Evolutionary conservation across 2,329 filamentous ascomycete species (phyloP).

Genomic region (Alternaria sp.): DNA sequence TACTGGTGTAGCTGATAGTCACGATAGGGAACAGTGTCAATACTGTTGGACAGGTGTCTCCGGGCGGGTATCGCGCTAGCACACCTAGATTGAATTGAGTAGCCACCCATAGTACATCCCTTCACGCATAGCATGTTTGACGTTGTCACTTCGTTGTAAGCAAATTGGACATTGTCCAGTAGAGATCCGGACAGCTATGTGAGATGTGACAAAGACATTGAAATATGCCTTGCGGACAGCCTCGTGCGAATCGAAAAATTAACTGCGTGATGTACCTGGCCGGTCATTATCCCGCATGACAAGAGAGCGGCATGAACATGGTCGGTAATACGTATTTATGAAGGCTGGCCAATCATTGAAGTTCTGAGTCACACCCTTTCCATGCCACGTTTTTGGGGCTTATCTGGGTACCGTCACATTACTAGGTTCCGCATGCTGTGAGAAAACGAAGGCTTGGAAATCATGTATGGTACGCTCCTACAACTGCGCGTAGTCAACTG

Average conservation of each 20-base stretch:
- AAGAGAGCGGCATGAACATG: background rate
- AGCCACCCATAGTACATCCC: background rate
- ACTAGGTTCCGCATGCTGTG: background rate
- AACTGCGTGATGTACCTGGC: background rate
- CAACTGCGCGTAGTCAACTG: background rate
- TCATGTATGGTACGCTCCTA: background rate
- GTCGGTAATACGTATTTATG: background rate
- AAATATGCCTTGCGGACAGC: slow-evolving; percentile 13
- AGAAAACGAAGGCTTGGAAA: background rate
- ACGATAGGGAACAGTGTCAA: background rate
- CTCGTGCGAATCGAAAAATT: slow-evolving; percentile 9
- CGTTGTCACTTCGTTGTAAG: background rate
- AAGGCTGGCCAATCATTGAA: background rate
- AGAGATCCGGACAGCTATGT: background rate
- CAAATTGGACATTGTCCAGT: background rate
- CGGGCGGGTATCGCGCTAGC: background rate
- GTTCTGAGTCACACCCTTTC: background rate
- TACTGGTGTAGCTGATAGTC: background rate
- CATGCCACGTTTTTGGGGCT: background rate
- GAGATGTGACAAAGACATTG: background rate
- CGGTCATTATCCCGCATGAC: background rate
- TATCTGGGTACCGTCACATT: background rate
- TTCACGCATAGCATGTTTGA: background rate
- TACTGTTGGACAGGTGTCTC: background rate
- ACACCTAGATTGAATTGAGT: background rate